These are phyloP conservation scores for Cystofilobasidium bisporidii DNA, from an alignment of 768 basidiomycete species.

Conservation along the genomic window DNA sequence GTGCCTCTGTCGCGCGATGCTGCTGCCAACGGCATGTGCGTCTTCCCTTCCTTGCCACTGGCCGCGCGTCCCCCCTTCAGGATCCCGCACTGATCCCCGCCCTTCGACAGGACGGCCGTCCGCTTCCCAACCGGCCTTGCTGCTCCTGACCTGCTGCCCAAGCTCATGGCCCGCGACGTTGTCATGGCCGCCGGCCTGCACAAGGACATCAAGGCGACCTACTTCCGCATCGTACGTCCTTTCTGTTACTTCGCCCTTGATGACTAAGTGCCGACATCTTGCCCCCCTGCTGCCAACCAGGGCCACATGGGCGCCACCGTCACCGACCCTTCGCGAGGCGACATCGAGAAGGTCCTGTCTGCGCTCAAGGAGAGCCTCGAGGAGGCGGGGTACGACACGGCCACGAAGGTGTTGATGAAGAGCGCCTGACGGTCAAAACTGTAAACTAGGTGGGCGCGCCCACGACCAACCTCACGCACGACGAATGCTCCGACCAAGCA, in stretches of 20 bases:
- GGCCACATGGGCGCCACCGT: constrained; percentile 89
- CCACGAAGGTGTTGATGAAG: not conserved
- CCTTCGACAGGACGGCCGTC: constrained; percentile 43
- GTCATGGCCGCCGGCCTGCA: constrained; percentile 84
- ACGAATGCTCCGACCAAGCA: no score
- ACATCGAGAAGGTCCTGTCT: constrained; percentile 61
- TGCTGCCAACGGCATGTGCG: constrained; percentile 92
- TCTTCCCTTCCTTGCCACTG: not conserved
- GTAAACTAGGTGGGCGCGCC: not conserved
- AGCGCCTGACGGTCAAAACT: not conserved
- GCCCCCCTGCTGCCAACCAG: constrained; percentile 13
- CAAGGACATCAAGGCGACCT: constrained; percentile 73
- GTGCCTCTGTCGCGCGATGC: constrained; percentile 55
- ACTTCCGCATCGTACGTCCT: constrained; percentile 69
- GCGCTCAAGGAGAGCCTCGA: constrained; percentile 46
- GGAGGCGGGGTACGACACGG: constrained; percentile 25
- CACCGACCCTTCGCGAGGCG: constrained; percentile 58
- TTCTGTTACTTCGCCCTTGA: constrained; percentile 17
- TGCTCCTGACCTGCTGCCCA: constrained; percentile 53
- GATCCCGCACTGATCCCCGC: constrained; percentile 28
- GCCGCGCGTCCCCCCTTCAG: constrained; percentile 43
- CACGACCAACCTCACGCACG: no score
- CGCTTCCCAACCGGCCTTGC: constrained; percentile 76
- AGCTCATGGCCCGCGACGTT: constrained; percentile 46
- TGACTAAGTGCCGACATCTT: not conserved